Conservation (phyloP, 148 eudicot species). For the Camellia lanceoleosa region DNA sequence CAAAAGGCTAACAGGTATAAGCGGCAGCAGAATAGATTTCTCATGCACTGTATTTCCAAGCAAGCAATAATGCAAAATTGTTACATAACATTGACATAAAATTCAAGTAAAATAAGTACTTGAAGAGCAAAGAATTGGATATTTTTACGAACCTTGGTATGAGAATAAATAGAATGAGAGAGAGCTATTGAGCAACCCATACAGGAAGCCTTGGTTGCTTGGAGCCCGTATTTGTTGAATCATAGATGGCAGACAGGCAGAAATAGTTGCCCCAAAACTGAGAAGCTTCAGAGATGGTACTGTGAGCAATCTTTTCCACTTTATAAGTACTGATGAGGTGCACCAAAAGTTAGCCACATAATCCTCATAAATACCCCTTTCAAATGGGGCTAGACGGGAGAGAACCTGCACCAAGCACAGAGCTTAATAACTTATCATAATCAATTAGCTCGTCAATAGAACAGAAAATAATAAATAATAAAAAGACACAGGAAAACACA, state of each 20-base stretch:
- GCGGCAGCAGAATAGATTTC: conserved; percentile 90
- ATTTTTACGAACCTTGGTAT: conserved; percentile 62
- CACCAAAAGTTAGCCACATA: conserved; percentile 98
- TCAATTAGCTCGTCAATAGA: conserved; percentile 4
- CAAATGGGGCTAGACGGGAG: conserved; percentile 89
- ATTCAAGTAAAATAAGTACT: not conserved
- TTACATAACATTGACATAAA: not conserved
- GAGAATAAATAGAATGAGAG: conserved; percentile 86
- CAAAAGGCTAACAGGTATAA: conserved; percentile 80
- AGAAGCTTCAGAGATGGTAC: conserved; percentile 53
- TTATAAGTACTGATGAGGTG: conserved; percentile 65
- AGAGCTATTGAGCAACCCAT: conserved; percentile 68
- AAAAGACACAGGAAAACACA: not conserved
- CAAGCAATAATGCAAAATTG: not conserved
- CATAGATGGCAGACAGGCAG: conserved; percentile 77
- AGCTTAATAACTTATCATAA: conserved; percentile 6
- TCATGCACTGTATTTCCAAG: conserved; percentile 63
- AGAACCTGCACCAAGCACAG: conserved; percentile 57
- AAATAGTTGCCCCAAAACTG: conserved; percentile 61
- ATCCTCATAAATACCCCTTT: conserved; percentile 88
- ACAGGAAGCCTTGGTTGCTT: conserved; percentile 68
- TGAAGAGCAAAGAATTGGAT: not conserved
- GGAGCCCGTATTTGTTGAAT: conserved; percentile 78
- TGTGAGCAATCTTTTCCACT: conserved; percentile 75
- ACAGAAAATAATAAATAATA: not conserved